Base-by-base conservation (phyloP, 306 rosid species). In the Dalbergia oliveri region DNA sequence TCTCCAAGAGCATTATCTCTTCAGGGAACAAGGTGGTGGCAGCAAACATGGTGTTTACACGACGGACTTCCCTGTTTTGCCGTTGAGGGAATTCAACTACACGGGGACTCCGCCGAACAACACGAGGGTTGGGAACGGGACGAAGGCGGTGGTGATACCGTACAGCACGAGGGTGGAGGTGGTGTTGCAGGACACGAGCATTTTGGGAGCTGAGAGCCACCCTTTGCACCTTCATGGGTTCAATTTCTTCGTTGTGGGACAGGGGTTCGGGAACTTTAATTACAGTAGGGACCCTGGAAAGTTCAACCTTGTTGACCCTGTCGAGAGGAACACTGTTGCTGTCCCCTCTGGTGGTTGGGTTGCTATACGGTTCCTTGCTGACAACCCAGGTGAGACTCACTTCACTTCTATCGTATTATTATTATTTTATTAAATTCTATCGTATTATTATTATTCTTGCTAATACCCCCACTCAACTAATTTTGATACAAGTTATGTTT, bases 291-390 rank as follows among this genome's bases (percentile, higher is more conserved):
- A 91, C 76, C 88, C 87, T 12, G 9, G 75, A 1, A 89, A 83
- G 4, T 93, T 82, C 68, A 93, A 93, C 66, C 83, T 93, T 56
- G 79, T 88, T 66, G 94, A 91, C 65, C 96, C 97, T 0, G 90
- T 84, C 19, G 91, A 88, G 78, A 87, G 96, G 84, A 93, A 93
- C 86, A 91, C 96, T 3, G 53, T 85, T 51, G 88, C 84, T 39
- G 90, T 93, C 10, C 97, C 97, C 8, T 72, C 97, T 23, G 88
- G 90, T 21, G 97, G 97, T 79, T 93, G 97, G 97, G 91, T 82
- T 39, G 97, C 94, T 0, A 80, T 93, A 19, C 86, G 97, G 0
- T 90, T 93, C 64, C 85, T 89, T 1, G 88, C 97, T 14, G 96
- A 93, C 54, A 93, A 93, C 60, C 97, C 97, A 39, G 97, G 97